Percentiles rank a stretch among this genome's conserved stretches.
Conservation (phyloP, 2,329 filamentous ascomycete genomes). For the Teratosphaeria epicoccoides region DNA sequence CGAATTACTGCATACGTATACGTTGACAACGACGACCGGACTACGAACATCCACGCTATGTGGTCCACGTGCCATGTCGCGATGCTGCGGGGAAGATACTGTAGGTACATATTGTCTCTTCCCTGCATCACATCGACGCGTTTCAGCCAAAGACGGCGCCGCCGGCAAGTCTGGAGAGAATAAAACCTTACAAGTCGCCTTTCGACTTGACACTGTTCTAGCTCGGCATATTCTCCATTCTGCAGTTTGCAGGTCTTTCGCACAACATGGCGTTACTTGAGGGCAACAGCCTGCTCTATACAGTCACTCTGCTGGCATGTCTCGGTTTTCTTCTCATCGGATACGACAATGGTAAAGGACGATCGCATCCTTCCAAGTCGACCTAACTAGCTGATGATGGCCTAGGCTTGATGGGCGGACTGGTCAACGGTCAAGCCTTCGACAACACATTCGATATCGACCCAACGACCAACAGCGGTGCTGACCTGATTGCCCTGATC, state of each 20-base stretch:
- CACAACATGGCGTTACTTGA: slow-evolving; percentile 11
- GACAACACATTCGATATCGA: slow-evolving; percentile 32
- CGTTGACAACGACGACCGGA: too few relatives aligned
- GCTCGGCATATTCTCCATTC: neutral
- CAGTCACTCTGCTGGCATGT: slow-evolving; percentile 37
- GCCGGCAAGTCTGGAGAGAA: neutral
- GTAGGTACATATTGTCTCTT: too few relatives aligned
- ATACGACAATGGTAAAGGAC: slow-evolving; percentile 38
- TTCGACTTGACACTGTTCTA: neutral
- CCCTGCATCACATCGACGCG: neutral
- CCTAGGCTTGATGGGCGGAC: slow-evolving; percentile 13
- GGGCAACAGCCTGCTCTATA: slow-evolving; percentile 32
- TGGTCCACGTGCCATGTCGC: neutral
- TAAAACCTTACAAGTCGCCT: neutral
- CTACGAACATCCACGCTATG: neutral
- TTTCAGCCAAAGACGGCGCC: neutral
- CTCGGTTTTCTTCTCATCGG: slow-evolving; percentile 41
- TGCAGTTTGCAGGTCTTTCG: neutral
- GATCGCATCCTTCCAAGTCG: slow-evolving; percentile 1
- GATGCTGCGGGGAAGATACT: neutral
- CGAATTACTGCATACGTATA: too few relatives aligned
- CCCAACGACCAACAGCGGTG: slow-evolving; percentile 23
- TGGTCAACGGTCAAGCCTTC: slow-evolving; percentile 33
- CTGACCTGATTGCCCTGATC: slow-evolving; percentile 33
- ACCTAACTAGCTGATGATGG: neutral